Evolutionary conservation across 1,139 yeast genomes (phyloP).

Genomic region (Lizanozyma gosingica): DNA sequence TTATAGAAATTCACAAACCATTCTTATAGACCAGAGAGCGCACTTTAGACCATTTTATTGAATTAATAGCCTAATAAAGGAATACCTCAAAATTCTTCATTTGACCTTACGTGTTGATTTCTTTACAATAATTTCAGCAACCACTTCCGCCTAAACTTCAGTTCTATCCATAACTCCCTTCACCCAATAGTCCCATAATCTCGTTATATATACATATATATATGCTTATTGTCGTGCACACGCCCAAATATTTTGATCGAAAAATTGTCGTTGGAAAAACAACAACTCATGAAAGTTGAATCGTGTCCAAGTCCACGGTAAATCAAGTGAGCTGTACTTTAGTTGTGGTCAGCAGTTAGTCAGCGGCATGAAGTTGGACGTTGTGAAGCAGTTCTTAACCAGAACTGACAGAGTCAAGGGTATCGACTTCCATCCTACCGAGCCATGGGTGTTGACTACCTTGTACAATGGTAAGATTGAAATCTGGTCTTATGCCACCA

Average conservation of each 20-base stretch:
- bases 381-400: conserved; percentile 66
- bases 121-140: no score
- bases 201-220: no score
- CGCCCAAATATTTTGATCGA: not conserved
- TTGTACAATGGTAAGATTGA: conserved; percentile 80
- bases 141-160: no score
- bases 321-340: no score
- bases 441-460: conserved; percentile 92
- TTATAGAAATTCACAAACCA: no score
- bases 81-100: no score
- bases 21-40: no score
- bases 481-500: conserved; percentile 89
- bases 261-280: not conserved
- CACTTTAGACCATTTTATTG: no score
- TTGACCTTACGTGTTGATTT: no score
- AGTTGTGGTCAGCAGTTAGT: no score
- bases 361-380: conserved; percentile 36
- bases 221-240: not conserved
- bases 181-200: not conserved
- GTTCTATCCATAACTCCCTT: no score
- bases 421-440: conserved; percentile 94
- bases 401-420: conserved; percentile 97
- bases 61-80: no score
- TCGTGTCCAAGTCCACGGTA: conserved; percentile 2
- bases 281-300: not conserved